Percentiles rank a stretch among this genome's conserved stretches.
phyloP scores from a whole-genome alignment of 2,329 filamentous ascomycete species.

The Drechslerella coelobrocha region DNA sequence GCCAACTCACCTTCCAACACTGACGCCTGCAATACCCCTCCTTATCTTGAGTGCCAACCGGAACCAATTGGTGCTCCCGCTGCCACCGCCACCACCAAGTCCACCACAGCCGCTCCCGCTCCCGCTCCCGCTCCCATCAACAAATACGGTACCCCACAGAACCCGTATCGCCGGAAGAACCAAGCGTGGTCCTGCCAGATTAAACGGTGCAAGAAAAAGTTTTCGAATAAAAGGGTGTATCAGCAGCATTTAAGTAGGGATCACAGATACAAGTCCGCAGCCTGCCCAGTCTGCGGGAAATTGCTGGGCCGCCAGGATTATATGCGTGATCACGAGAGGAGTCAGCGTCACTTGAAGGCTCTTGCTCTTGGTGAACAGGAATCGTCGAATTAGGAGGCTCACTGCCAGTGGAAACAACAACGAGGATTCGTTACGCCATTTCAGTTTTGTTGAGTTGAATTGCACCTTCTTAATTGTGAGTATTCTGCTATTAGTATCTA shows the following conservation, averaged over 20 bases:
- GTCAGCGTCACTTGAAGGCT: constrained; percentile 13
- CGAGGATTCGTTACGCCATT: not conserved
- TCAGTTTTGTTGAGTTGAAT: too few relatives aligned
- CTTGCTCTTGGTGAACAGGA: not conserved
- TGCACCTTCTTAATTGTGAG: too few relatives aligned
- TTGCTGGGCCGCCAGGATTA: constrained; percentile 35
- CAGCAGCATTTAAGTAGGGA: constrained; percentile 34
- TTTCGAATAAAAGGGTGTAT: constrained; percentile 29
- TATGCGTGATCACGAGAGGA: constrained; percentile 31
- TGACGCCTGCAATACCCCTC: too few relatives aligned
- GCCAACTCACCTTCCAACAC: too few relatives aligned
- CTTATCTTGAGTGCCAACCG: too few relatives aligned
- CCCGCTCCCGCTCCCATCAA: not conserved
- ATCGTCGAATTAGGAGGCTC: not conserved
- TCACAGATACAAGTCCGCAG: constrained; percentile 23
- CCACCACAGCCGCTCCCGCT: not conserved
- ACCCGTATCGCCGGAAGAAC: constrained; percentile 1
- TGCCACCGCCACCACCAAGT: not conserved
- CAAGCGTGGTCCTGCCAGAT: constrained; percentile 19
- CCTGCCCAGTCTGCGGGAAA: constrained; percentile 16
- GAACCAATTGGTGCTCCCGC: too few relatives aligned
- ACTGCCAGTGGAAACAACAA: not conserved
- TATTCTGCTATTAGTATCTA: too few relatives aligned
- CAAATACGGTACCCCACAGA: not conserved
- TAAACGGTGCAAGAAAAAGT: not conserved